Evolutionary conservation across 305 asterid species (phyloP), one percentile per base, ranked within the genome.

Genomic region (Withania somnifera): DNA sequence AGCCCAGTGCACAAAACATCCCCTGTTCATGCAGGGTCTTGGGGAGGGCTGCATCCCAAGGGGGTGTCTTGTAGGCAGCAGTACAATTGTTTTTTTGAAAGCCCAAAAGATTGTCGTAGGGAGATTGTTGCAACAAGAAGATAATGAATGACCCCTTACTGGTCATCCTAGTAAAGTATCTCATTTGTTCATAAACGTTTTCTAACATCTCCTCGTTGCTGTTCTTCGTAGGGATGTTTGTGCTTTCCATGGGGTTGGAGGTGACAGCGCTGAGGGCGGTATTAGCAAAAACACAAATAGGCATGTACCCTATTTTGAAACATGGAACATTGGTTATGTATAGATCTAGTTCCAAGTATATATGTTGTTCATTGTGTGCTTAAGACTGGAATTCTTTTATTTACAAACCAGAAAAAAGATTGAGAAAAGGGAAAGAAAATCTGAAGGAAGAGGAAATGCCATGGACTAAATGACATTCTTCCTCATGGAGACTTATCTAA

Each of bases 161-260:
- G 0, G 42, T 69, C 22, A 4, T 24, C 22, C 38, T 69, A 69
- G 78, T 17, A 42, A 42, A 42, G 36, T 11, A 58, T 24, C 40
- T 24, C 60, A 14, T 24, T 24, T 45, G 40, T 71, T 71, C 28
- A 9, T 24, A 7, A 17, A 24, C 10, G 6, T 73, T 73, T 75
- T 26, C 47, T 75, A 17, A 75, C 4, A 4, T 1, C 69, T 24
- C 68, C 24, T 81, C 28, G 9, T 6, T 19, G 0, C 52, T 76
- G 28, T 78, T 86, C 85, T 10, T 63, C 80, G 4, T 82, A 94
- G 98, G 87, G 93, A 54, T 94, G 98, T 82, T 75, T 89, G 61
- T 94, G 97, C 92, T 90, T 92, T 32, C 90, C 95, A 4, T 92
- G 97, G 95, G 84, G 91, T 45, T 88, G 86, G 83, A 83, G 92